Conservation (phyloP, 345 rosid species). For the Moricandia arvensis region DNA sequence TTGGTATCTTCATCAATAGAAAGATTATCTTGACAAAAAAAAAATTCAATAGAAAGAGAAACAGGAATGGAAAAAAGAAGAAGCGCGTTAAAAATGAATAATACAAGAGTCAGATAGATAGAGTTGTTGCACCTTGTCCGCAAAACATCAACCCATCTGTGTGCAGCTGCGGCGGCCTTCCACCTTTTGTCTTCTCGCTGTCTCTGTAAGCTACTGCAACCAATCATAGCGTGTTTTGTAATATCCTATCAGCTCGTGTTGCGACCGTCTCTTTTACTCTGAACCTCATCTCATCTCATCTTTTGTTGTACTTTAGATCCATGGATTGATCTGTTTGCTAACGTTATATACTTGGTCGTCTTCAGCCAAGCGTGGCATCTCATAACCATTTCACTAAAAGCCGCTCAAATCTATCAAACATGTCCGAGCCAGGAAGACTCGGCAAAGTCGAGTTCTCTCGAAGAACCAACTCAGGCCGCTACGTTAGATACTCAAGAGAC, state of each 20-base stretch:
- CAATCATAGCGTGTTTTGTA: neutral
- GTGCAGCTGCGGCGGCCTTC: too few species aligned
- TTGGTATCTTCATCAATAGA: too few species aligned
- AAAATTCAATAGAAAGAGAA: too few species aligned
- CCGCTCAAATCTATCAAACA: conserved; percentile 57
- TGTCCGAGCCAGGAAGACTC: conserved; percentile 62
- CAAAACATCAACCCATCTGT: too few species aligned
- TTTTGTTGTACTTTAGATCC: conserved; percentile 17
- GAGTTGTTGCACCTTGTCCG: too few species aligned
- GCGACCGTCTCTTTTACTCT: conserved; percentile 15
- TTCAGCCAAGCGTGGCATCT: conserved; percentile 61
- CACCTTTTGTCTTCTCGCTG: neutral
- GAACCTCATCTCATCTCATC: conserved; percentile 7
- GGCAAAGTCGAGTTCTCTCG: conserved; percentile 60
- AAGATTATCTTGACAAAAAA: too few species aligned
- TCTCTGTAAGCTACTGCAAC: conserved; percentile 14
- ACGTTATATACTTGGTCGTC: neutral
- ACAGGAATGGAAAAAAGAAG: too few species aligned
- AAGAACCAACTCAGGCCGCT: conserved; percentile 83
- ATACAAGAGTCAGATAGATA: too few species aligned
- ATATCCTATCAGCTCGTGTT: conserved; percentile 7
- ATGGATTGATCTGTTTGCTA: conserved; percentile 9
- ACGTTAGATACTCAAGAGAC: conserved; percentile 82
- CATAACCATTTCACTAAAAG: conserved; percentile 52
- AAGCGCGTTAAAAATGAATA: too few species aligned